Evolutionary conservation across 345 rosid genomes (phyloP).

Genomic region (Heritiera fomes): DNA sequence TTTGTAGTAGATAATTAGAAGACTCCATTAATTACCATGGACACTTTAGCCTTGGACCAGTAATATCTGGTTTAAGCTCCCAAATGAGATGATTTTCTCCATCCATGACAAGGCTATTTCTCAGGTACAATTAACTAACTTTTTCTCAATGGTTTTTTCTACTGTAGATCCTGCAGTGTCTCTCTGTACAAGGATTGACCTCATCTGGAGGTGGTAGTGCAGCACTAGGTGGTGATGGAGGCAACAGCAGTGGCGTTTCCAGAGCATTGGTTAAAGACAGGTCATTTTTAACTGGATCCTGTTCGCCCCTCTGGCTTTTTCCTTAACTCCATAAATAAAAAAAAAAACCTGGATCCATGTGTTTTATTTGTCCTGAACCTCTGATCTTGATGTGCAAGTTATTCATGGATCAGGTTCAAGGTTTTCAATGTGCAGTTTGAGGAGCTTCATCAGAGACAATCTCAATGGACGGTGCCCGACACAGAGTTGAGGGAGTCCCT

Average conservation of each 20-base stretch:
- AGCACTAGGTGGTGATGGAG: constrained; percentile 57
- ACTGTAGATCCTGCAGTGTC: constrained; percentile 76
- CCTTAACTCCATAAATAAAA: not conserved
- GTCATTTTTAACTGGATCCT: constrained; percentile 28
- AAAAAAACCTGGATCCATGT: not conserved
- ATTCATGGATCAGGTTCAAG: constrained; percentile 66
- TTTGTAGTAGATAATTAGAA: not conserved
- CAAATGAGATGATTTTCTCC: not conserved
- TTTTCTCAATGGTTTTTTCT: constrained; percentile 22
- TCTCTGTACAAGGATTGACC: constrained; percentile 82
- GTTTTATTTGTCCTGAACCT: not conserved
- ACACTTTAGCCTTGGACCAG: constrained; percentile 5
- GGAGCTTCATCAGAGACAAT: constrained; percentile 96
- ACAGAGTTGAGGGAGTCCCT: constrained; percentile 92
- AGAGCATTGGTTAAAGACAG: constrained; percentile 89
- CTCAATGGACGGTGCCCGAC: constrained; percentile 98
- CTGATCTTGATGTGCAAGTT: constrained; percentile 26
- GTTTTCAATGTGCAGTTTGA: constrained; percentile 85
- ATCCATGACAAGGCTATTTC: not conserved
- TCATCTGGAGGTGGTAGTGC: constrained; percentile 90
- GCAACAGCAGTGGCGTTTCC: constrained; percentile 93
- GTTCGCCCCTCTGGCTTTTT: not conserved
- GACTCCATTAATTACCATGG: not conserved
- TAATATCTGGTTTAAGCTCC: not conserved
- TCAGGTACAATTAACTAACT: not conserved